Conservation (phyloP, 2,329 filamentous ascomycete species). For the Exophiala oligosperma region DNA sequence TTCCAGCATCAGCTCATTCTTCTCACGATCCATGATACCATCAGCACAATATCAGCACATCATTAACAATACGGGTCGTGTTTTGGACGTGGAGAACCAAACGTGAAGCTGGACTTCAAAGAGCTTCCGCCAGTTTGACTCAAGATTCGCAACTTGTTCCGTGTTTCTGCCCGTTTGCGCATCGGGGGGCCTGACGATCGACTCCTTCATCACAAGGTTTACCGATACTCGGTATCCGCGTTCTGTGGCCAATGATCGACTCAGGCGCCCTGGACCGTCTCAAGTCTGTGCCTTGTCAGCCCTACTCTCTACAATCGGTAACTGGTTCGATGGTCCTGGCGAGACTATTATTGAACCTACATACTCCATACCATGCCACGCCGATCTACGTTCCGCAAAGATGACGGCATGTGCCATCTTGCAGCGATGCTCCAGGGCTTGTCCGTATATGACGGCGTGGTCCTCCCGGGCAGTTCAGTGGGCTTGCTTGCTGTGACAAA, state of each 20-base stretch:
- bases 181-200: not conserved
- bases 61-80: too few species aligned
- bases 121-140: too few species aligned
- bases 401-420: not conserved
- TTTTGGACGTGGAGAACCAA: too few species aligned
- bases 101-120: too few species aligned
- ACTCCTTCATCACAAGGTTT: not conserved
- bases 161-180: not conserved
- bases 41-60: too few species aligned
- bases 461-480: not conserved
- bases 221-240: too few species aligned
- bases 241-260: not conserved
- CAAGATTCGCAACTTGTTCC: not conserved
- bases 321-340: not conserved
- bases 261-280: not conserved
- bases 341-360: not conserved
- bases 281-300: not conserved
- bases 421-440: not conserved
- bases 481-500: not conserved
- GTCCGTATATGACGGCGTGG: not conserved
- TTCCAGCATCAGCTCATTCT: too few species aligned
- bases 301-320: not conserved
- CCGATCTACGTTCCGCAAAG: not conserved
- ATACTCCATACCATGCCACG: not conserved
- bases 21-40: too few species aligned